Evolutionary conservation across 140 eudicot species (phyloP).

Genomic region (Erigeron philadelphicus): DNA sequence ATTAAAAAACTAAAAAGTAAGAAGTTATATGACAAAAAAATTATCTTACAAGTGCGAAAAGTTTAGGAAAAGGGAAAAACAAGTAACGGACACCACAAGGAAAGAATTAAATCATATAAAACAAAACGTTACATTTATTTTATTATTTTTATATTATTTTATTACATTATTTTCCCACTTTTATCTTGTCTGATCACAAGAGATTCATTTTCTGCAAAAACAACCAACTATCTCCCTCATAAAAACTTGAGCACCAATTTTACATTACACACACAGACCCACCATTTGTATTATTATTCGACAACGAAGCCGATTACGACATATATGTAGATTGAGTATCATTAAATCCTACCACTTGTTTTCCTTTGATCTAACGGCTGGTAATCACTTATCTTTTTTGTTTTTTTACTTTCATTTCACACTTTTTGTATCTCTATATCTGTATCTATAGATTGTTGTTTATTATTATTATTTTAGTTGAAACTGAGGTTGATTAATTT

Average conservation of each 20-base stretch:
- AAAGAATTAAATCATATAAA: not conserved
- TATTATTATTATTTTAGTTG: not conserved
- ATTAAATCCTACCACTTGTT: not conserved
- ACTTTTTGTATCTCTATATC: no score
- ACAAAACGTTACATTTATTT: slow-evolving; percentile 20
- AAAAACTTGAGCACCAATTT: no score
- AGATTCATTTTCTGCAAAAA: no score
- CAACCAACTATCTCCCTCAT: no score
- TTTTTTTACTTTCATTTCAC: not conserved
- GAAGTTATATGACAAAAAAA: no score
- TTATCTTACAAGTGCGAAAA: no score
- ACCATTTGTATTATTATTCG: no score
- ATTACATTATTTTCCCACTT: slow-evolving; percentile 7
- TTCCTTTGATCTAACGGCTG: slow-evolving; percentile 25
- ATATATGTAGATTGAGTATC: not conserved
- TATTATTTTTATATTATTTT: no score
- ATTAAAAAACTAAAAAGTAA: no score
- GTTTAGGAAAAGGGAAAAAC: not conserved
- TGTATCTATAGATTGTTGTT: not conserved
- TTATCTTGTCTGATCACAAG: slow-evolving; percentile 11
- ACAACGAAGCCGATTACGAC: slow-evolving; percentile 33
- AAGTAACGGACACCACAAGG: slow-evolving; percentile 19
- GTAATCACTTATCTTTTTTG: slow-evolving; percentile 20
- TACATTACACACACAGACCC: not conserved
- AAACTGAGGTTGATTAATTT: slow-evolving; percentile 10